A percentile compares a stretch with the other conserved stretches of the same genome.
Evolutionary conservation across 2,329 filamentous ascomycete genomes (phyloP).

Genomic region (Aureobasidium sp.): DNA sequence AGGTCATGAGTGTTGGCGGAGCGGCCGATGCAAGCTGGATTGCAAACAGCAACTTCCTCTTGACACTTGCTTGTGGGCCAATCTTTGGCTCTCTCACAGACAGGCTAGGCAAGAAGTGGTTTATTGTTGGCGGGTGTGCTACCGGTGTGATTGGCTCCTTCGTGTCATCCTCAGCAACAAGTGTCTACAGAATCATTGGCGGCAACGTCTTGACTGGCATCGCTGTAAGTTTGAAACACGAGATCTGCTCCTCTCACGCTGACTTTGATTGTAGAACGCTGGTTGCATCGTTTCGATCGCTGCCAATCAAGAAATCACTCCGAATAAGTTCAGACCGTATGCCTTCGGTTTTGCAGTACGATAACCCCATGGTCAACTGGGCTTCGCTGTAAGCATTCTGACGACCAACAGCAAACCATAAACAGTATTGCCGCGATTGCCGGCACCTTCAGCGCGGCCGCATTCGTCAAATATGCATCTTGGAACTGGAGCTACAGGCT

Average conservation of each 20-base stretch:
- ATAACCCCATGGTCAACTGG: neutral
- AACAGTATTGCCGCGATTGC: neutral
- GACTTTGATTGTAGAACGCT: neutral
- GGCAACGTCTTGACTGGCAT: neutral
- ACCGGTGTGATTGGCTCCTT: neutral
- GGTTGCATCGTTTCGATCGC: neutral
- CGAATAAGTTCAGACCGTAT: neutral
- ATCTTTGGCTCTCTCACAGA: neutral
- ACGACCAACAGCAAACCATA: neutral
- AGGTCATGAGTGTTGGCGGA: neutral
- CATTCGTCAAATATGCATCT: neutral
- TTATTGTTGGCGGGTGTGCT: neutral
- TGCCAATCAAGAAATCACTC: neutral
- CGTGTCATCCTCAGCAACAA: neutral
- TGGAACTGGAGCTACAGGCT: neutral
- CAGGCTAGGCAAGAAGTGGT: neutral
- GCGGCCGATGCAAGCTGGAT: neutral
- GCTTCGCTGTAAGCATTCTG: neutral
- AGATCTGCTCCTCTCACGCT: neutral
- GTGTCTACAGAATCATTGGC: neutral
- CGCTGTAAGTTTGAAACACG: neutral
- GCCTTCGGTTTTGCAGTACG: neutral
- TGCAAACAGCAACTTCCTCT: neutral
- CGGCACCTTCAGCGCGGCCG: neutral
- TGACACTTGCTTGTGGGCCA: neutral